Conservation (phyloP, 768 basidiomycete genomes). For the Infundibulicybe gibba region DNA sequence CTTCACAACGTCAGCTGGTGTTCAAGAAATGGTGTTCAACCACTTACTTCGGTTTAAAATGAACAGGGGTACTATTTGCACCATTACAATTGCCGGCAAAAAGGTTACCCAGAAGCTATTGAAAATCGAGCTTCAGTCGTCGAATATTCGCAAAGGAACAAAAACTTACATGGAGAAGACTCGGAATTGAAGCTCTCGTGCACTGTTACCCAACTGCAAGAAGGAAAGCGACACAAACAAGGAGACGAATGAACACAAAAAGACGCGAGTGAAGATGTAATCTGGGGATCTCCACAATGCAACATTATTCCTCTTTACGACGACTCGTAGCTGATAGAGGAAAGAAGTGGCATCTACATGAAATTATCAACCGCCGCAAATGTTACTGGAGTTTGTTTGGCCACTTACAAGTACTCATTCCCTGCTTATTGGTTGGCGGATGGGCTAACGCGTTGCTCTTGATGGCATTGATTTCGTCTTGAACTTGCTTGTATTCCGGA, state of each 20-base stretch:
- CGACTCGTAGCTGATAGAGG: conserved; percentile 66
- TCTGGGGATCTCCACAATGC: conserved; percentile 83
- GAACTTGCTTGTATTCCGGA: conserved; percentile 44
- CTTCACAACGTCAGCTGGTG: conserved; percentile 9
- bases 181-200: conserved; percentile 73
- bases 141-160: neutral
- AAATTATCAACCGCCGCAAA: neutral
- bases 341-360: conserved; percentile 71
- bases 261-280: conserved; percentile 81
- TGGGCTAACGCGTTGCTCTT: conserved; percentile 42
- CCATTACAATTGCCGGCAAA: conserved; percentile 72
- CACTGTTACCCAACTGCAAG: conserved; percentile 63
- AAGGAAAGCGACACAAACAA: conserved; percentile 76
- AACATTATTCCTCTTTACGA: conserved; percentile 61
- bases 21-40: conserved; percentile 3
- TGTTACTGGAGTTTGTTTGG: too few relatives aligned
- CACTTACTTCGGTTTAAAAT: conserved; percentile 57
- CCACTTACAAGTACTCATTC: conserved; percentile 45
- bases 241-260: conserved; percentile 69
- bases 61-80: conserved; percentile 81
- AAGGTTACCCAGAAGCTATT: conserved; percentile 63
- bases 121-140: neutral
- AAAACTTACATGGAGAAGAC: conserved; percentile 68
- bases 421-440: conserved; percentile 33
- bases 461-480: conserved; percentile 41